phyloP scores from a whole-genome alignment of 1,139 yeast genomes.

The Nakaseomyces bracarensis region DNA sequence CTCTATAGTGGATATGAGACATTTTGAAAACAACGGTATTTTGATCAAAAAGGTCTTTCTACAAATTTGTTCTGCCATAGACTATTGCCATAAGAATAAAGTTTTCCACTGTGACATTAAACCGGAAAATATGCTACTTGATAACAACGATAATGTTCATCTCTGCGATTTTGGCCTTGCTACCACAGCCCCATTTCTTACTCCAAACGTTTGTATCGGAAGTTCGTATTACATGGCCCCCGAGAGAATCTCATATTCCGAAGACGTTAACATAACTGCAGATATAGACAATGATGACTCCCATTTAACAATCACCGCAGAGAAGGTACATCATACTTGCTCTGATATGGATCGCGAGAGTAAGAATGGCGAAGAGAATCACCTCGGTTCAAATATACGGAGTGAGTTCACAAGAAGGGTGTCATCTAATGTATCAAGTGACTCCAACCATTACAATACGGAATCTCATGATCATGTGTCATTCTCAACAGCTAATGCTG shows the following conservation, averaged over 20 bases:
- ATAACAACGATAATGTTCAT: conserved; percentile 49
- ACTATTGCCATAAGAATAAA: conserved; percentile 57
- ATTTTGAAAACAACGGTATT: conserved; percentile 25
- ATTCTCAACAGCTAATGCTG: conserved; percentile 59
- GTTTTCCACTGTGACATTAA: conserved; percentile 85
- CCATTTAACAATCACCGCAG: neutral
- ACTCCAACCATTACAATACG: neutral
- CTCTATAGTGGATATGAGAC: conserved; percentile 63
- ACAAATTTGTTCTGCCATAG: conserved; percentile 67
- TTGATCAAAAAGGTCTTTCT: conserved; percentile 64
- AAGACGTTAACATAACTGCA: conserved; percentile 11
- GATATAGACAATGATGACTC: neutral
- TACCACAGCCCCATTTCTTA: conserved; percentile 48
- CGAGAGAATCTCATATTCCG: conserved; percentile 49
- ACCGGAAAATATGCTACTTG: conserved; percentile 77
- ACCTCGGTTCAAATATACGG: neutral
- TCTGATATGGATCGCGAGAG: neutral
- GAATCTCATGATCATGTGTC: conserved; percentile 27
- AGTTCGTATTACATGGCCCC: conserved; percentile 93
- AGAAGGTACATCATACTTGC: neutral
- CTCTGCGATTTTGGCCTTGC: conserved; percentile 87
- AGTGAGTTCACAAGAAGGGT: neutral
- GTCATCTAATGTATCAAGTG: neutral
- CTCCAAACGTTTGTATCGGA: conserved; percentile 77
- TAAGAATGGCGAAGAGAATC: neutral